phyloP scores from a whole-genome alignment of 352 stramenopile species.

The Globisporangium okanoganense region DNA sequence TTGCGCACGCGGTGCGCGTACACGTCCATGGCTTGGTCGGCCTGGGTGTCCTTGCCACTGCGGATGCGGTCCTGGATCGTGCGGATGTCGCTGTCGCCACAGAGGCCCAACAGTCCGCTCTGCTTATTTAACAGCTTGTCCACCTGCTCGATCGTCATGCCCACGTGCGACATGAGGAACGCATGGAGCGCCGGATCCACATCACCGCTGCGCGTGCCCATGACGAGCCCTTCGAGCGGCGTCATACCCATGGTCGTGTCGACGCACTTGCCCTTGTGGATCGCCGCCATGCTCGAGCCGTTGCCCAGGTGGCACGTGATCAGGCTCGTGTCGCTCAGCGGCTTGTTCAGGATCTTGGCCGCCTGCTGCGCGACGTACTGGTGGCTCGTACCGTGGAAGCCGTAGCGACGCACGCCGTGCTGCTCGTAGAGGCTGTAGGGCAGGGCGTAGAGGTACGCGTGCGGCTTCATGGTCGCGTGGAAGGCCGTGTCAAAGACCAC shows the following conservation, averaged over 20 bases:
- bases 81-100: constrained; percentile 80
- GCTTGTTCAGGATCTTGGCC: constrained; percentile 48
- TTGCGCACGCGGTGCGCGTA: constrained; percentile 86
- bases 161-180: constrained; percentile 63
- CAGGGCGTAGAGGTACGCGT: constrained; percentile 80
- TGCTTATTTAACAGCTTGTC: constrained; percentile 90
- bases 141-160: constrained; percentile 72
- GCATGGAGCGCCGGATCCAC: constrained; percentile 82
- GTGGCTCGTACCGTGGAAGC: constrained; percentile 89
- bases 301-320: constrained; percentile 89
- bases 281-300: constrained; percentile 78
- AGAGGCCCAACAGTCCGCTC: constrained; percentile 80
- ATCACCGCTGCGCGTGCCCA: constrained; percentile 86
- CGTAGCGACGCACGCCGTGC: constrained; percentile 84
- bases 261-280: constrained; percentile 70
- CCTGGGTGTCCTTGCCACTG: constrained; percentile 38
- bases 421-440: constrained; percentile 78
- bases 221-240: constrained; percentile 84
- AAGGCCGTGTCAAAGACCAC: constrained; percentile 92
- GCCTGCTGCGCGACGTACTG: constrained; percentile 82
- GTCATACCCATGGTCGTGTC: constrained; percentile 91
- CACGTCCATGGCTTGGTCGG: constrained; percentile 74
- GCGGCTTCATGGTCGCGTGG: constrained; percentile 80
- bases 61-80: constrained; percentile 66
- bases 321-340: constrained; percentile 56